phyloP scores from a whole-genome alignment of 208 protist species.

The Crithidia bombi region DNA sequence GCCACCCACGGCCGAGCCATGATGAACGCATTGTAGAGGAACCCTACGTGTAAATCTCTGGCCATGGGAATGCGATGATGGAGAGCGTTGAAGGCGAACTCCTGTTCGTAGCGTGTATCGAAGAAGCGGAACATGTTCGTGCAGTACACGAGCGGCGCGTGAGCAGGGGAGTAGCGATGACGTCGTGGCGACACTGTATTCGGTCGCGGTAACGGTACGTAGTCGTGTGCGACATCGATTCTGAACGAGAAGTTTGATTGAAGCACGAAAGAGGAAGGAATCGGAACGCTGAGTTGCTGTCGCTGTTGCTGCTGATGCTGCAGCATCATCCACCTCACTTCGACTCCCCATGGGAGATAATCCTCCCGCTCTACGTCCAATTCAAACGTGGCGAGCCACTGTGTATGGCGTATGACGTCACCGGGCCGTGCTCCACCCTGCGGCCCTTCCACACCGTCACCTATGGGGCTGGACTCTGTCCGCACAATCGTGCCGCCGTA shows the following conservation, averaged over 20 bases:
- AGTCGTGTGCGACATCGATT: no score
- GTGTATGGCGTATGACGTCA: no score
- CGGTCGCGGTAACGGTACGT: no score
- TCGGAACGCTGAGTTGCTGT: no score
- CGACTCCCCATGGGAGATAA: no score
- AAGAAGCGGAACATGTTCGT: constrained; percentile 49
- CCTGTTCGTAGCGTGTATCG: constrained; percentile 33
- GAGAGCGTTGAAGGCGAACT: constrained; percentile 19
- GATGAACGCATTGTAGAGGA: constrained; percentile 53
- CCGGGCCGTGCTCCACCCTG: constrained; percentile 39
- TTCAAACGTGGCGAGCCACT: no score
- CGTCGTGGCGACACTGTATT: not conserved
- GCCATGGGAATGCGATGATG: constrained; percentile 31
- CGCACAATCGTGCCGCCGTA: constrained; percentile 66
- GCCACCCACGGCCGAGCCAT: constrained; percentile 50
- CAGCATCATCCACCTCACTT: no score
- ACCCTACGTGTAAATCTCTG: constrained; percentile 44
- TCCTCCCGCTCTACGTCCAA: no score
- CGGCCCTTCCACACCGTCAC: constrained; percentile 21
- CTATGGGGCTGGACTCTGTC: constrained; percentile 28
- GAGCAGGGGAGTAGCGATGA: constrained; percentile 39
- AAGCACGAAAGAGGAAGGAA: no score
- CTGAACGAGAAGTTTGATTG: no score
- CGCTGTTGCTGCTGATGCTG: no score
- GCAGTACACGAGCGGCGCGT: constrained; percentile 62